Evolutionary conservation across 1,139 yeast genomes (phyloP).

Genomic region (Meyerozyma smithsonii): DNA sequence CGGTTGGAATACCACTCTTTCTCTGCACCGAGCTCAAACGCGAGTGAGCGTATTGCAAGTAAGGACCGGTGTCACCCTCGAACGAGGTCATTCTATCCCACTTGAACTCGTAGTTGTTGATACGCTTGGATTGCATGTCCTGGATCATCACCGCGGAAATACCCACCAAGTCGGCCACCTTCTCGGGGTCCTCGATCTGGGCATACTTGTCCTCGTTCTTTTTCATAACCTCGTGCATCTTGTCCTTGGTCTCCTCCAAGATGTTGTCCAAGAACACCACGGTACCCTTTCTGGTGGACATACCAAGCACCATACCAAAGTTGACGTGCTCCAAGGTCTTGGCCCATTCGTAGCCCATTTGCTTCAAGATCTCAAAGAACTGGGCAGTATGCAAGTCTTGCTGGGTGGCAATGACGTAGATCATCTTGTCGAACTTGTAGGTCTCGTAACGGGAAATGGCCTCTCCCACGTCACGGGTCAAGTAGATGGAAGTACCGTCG

Average conservation of each 20-base stretch:
- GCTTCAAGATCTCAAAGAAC: slow-evolving; percentile 90
- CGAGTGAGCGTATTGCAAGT: slow-evolving; percentile 97
- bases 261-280: slow-evolving; percentile 95
- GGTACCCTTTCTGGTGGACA: slow-evolving; percentile 98
- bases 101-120: slow-evolving; percentile 92
- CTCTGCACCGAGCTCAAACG: slow-evolving; percentile 94
- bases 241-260: slow-evolving; percentile 87
- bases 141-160: slow-evolving; percentile 98
- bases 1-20: slow-evolving; percentile 55
- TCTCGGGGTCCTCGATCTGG: slow-evolving; percentile 92
- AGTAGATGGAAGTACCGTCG: slow-evolving; percentile 91
- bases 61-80: slow-evolving; percentile 99
- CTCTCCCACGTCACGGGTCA: slow-evolving; percentile 97
- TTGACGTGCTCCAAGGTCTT: slow-evolving; percentile 73
- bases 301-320: slow-evolving; percentile 98
- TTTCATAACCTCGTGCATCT: slow-evolving; percentile 97
- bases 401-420: slow-evolving; percentile 92
- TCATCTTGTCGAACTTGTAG: slow-evolving; percentile 90
- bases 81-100: slow-evolving; percentile 99
- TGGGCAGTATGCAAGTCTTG: slow-evolving; percentile 95
- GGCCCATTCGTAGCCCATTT: slow-evolving; percentile 91
- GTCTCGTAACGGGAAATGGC: slow-evolving; percentile 85
- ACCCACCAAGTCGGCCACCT: slow-evolving; percentile 93
- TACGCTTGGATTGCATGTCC: slow-evolving; percentile 97
- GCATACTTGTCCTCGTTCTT: slow-evolving; percentile 88